phyloP scores from a whole-genome alignment of 2,329 filamentous ascomycete genomes.

The Gyromitra esculenta region DNA sequence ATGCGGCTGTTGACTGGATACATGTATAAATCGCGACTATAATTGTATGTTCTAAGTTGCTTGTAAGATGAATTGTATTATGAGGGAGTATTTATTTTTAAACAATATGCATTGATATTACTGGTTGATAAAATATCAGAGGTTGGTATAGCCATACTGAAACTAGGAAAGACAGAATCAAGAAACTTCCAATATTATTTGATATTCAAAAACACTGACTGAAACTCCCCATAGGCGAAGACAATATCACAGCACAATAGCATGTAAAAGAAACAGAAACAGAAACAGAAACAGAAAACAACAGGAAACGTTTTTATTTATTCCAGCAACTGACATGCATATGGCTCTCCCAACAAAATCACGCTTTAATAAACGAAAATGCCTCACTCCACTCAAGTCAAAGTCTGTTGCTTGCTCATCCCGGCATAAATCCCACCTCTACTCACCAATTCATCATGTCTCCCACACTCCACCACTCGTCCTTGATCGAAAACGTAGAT shows the following conservation, averaged over 20 bases:
- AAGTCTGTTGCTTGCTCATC: slow-evolving; percentile 66
- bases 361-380: not conserved
- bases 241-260: not conserved
- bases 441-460: slow-evolving; percentile 67
- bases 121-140: no score
- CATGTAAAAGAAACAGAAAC: not conserved
- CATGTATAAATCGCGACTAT: no score
- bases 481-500: slow-evolving; percentile 69
- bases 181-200: not conserved
- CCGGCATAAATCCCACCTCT: slow-evolving; percentile 66
- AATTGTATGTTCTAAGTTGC: no score
- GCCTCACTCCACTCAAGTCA: slow-evolving; percentile 49
- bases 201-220: not conserved
- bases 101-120: no score
- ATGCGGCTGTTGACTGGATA: no score
- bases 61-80: no score
- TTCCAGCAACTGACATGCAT: not conserved
- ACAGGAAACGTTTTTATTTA: not conserved
- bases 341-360: not conserved
- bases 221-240: not conserved
- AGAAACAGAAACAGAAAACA: not conserved
- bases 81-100: no score
- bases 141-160: no score
- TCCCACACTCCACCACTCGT: slow-evolving; percentile 65
- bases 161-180: no score